These are phyloP conservation scores for Przewalskia tangutica DNA, from an alignment of 257 asterid genomes.

Conservation along the genomic window DNA sequence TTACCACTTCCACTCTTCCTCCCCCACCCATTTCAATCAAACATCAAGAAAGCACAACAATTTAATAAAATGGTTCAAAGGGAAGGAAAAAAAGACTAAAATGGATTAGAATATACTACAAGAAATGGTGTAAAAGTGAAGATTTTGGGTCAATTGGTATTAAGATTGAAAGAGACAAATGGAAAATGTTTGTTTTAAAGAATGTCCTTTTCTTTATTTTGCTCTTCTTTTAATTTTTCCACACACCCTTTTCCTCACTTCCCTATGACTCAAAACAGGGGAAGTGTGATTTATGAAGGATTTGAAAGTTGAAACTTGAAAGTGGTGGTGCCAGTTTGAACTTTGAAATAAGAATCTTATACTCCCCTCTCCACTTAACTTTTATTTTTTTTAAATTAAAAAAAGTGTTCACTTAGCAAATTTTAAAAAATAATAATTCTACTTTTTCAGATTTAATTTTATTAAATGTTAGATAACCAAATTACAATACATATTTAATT, in stretches of 20 bases:
- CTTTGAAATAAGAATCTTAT: slow-evolving; percentile 22
- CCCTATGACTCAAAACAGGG: background rate
- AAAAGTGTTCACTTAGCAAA: too few species aligned
- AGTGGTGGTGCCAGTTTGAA: slow-evolving; percentile 3
- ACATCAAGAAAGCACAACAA: background rate
- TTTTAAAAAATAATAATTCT: too few species aligned
- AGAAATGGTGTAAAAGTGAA: slow-evolving; percentile 5
- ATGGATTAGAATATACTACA: slow-evolving; percentile 9
- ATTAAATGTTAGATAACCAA: too few species aligned
- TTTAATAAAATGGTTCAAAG: background rate
- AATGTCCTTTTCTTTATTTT: background rate
- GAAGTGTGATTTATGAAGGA: background rate
- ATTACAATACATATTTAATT: too few species aligned
- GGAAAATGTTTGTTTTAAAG: background rate
- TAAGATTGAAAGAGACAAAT: background rate
- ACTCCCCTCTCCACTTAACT: too few species aligned
- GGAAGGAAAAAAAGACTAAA: background rate
- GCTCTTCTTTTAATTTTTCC: background rate
- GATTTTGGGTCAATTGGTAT: background rate
- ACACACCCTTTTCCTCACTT: background rate
- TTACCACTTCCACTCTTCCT: slow-evolving; percentile 63
- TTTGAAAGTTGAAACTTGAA: background rate
- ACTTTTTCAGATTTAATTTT: too few species aligned
- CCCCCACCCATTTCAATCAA: slow-evolving; percentile 26
- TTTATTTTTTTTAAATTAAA: too few species aligned